A percentile compares a stretch with the other conserved stretches of the same genome.
Evolutionary conservation across 148 eudicot genomes (phyloP).

Genomic region (Bassia scoparia): DNA sequence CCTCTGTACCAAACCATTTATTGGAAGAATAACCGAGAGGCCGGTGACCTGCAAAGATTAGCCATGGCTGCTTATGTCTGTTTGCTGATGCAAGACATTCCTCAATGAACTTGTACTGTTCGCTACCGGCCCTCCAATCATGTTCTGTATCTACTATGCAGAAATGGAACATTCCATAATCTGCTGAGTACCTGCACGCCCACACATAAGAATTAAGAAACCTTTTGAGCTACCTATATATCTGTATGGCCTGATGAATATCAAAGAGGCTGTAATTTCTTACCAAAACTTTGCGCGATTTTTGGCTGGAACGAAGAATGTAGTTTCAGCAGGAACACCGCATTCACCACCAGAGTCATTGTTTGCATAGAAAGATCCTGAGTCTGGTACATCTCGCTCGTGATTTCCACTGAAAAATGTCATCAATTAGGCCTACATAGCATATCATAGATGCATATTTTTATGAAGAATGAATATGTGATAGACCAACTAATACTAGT

Average conservation of each 20-base stretch:
- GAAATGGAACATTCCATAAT: slow-evolving; percentile 82
- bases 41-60: slow-evolving; percentile 73
- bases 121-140: slow-evolving; percentile 82
- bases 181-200: slow-evolving; percentile 60
- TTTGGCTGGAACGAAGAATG: slow-evolving; percentile 70
- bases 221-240: too few relatives aligned
- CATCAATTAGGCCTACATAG: neutral
- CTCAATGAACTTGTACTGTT: slow-evolving; percentile 72
- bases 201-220: too few relatives aligned
- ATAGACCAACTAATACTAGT: neutral
- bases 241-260: neutral
- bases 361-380: slow-evolving; percentile 56
- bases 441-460: neutral
- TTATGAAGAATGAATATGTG: neutral
- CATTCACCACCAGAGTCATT: slow-evolving; percentile 81
- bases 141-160: slow-evolving; percentile 87
- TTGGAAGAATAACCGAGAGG: slow-evolving; percentile 75
- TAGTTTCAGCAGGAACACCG: slow-evolving; percentile 70
- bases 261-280: neutral
- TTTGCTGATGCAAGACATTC: slow-evolving; percentile 68
- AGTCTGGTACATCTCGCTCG: slow-evolving; percentile 57
- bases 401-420: slow-evolving; percentile 59
- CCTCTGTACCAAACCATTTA: slow-evolving; percentile 41
- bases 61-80: slow-evolving; percentile 79
- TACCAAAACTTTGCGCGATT: slow-evolving; percentile 80